Conservation (phyloP, 495 filamentous ascomycete genomes). For the Emericellopsis terricola region DNA sequence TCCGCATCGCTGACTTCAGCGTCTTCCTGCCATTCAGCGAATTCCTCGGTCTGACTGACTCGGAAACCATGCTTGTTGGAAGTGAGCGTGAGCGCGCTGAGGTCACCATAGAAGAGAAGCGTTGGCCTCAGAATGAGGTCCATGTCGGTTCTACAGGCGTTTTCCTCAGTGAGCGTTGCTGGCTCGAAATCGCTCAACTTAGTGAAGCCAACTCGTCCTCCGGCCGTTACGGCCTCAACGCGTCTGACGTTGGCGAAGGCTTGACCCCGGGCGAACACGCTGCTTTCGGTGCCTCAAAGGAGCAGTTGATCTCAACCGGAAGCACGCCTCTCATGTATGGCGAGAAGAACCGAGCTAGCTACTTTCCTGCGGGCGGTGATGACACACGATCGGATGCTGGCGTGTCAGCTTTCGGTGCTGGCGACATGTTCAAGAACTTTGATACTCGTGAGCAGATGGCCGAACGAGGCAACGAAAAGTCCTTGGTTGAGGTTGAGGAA, state of each 20-base stretch:
- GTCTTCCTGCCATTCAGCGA: conserved; percentile 91
- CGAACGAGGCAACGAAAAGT: conserved; percentile 82
- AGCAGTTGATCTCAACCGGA: conserved; percentile 40
- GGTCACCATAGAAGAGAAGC: conserved; percentile 68
- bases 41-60: conserved; percentile 76
- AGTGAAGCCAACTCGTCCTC: conserved; percentile 39
- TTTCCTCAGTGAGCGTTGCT: conserved; percentile 89
- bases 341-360: conserved; percentile 57
- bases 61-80: conserved; percentile 66
- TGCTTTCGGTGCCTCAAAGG: conserved; percentile 46
- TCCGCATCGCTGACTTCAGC: conserved; percentile 87
- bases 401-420: conserved; percentile 68
- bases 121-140: conserved; percentile 86
- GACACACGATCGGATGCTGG: conserved; percentile 84
- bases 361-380: conserved; percentile 68
- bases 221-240: conserved; percentile 27
- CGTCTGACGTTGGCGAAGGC: conserved; percentile 14
- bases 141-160: conserved; percentile 81
- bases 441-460: conserved; percentile 88
- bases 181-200: conserved; percentile 71
- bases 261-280: conserved; percentile 15
- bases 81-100: conserved; percentile 89
- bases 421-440: conserved; percentile 97
- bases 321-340: conserved; percentile 48
- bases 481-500: conserved; percentile 80